These are phyloP conservation scores for Colletotrichum sp. DNA, from an alignment of 2,329 filamentous ascomycete genomes.

Conservation along the genomic window DNA sequence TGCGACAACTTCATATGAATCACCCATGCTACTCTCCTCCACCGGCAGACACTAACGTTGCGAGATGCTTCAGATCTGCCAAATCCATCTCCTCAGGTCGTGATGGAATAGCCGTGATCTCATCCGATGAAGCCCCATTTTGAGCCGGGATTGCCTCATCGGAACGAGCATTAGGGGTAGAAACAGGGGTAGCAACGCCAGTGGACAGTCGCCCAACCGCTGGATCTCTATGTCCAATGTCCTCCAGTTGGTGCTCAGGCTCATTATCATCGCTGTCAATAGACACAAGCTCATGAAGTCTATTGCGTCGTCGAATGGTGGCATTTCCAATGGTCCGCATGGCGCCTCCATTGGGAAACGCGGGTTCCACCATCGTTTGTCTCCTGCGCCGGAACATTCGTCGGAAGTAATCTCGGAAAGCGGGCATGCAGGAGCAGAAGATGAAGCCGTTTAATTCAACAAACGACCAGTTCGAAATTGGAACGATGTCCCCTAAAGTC, in stretches of 20 bases:
- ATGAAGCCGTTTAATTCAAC: conserved; percentile 11
- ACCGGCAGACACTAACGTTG: neutral
- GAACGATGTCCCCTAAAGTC: conserved; percentile 1
- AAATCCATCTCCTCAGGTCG: neutral
- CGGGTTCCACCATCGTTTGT: neutral
- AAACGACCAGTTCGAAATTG: conserved; percentile 15
- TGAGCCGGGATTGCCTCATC: neutral
- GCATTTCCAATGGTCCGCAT: neutral
- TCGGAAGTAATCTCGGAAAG: conserved; percentile 8
- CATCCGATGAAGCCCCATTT: neutral
- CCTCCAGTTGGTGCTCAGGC: neutral
- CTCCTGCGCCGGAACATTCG: neutral
- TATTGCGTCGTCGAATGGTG: neutral
- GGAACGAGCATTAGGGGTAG: neutral
- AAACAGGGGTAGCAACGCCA: neutral
- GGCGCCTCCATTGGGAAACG: neutral
- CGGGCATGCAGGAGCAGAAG: conserved; percentile 16
- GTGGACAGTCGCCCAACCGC: neutral
- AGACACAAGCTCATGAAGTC: neutral
- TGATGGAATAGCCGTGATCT: neutral
- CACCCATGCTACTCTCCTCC: neutral
- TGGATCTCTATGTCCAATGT: neutral
- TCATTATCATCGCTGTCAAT: neutral
- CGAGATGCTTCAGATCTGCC: neutral
- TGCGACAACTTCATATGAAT: neutral